phyloP scores from a whole-genome alignment of 352 stramenopile genomes.

The Phytophthora fragariaefolia region DNA sequence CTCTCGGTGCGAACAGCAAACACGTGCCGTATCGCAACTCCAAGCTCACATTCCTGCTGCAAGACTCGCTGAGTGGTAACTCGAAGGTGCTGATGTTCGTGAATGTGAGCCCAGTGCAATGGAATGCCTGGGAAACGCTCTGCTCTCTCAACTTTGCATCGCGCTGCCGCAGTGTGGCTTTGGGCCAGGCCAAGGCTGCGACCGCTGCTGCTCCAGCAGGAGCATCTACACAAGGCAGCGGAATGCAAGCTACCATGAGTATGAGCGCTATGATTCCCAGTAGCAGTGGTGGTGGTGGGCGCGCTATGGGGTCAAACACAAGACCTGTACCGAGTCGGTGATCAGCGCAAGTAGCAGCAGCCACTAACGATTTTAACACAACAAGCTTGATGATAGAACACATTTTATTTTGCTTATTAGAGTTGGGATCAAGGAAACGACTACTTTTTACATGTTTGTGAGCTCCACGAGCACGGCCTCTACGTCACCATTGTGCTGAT shows the following conservation, averaged over 20 bases:
- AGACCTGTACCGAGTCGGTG: constrained; percentile 33
- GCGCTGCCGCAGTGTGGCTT: constrained; percentile 86
- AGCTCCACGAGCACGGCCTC: constrained; percentile 67
- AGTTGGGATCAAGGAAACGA: neutral
- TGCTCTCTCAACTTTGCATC: constrained; percentile 93
- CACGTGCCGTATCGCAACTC: constrained; percentile 97
- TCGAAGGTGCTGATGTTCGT: constrained; percentile 90
- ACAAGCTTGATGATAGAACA: constrained; percentile 19
- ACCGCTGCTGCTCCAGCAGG: constrained; percentile 20
- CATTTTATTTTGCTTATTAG: constrained; percentile 38
- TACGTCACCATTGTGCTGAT: constrained; percentile 62
- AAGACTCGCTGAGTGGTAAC: constrained; percentile 83
- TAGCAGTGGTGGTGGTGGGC: constrained; percentile 20
- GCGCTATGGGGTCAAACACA: constrained; percentile 9
- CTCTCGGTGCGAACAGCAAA: constrained; percentile 84
- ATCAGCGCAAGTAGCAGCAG: constrained; percentile 17
- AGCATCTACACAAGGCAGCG: constrained; percentile 23
- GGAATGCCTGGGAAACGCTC: constrained; percentile 88
- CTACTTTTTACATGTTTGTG: constrained; percentile 58
- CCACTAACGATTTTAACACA: neutral
- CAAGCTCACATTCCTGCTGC: constrained; percentile 93
- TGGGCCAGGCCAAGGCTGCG: constrained; percentile 82
- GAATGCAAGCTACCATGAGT: constrained; percentile 43
- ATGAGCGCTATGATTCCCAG: constrained; percentile 44
- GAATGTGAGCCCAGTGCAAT: constrained; percentile 89